Conservation (phyloP, 1,284 basidiomycete genomes). For the Cystobasidiaceae sp. region DNA sequence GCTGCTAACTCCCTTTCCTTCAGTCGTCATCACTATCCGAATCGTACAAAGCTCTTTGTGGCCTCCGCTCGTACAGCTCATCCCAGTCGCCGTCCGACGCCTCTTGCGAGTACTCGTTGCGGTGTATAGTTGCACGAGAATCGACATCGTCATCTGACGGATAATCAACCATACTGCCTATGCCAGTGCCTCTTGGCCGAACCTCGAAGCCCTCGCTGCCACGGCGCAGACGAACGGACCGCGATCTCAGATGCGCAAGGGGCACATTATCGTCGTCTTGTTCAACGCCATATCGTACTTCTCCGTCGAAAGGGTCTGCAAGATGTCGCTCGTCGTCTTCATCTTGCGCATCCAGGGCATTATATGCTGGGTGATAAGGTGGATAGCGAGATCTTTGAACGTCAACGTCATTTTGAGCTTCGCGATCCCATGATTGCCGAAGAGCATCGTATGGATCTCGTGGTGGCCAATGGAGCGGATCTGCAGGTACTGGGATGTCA, state of each 20-base stretch:
- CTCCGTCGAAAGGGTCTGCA: not conserved
- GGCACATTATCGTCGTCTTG: constrained; percentile 29
- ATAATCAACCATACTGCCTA: not conserved
- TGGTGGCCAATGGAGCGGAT: constrained; percentile 51
- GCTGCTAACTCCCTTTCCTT: too few relatives aligned
- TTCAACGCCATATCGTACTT: not conserved
- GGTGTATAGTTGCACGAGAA: not conserved
- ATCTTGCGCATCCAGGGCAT: constrained; percentile 14
- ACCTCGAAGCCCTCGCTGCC: constrained; percentile 31
- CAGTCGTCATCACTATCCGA: constrained; percentile 15
- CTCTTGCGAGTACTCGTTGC: too few relatives aligned
- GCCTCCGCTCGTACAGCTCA: constrained; percentile 11
- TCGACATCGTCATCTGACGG: not conserved
- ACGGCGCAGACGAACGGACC: constrained; percentile 12
- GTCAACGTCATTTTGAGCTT: not conserved
- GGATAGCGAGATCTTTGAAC: constrained; percentile 5
- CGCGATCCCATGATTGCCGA: constrained; percentile 13
- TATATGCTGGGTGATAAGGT: constrained; percentile 18
- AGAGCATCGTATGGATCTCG: constrained; percentile 47
- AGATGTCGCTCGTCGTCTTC: not conserved
- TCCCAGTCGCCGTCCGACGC: constrained; percentile 4
- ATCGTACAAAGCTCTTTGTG: constrained; percentile 9
- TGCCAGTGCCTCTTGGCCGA: not conserved
- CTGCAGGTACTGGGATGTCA: constrained; percentile 32
- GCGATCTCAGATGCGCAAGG: constrained; percentile 6